These are phyloP conservation scores for Fusarium gaditjirri DNA, from an alignment of 2,329 filamentous ascomycete species.

Conservation along the genomic window DNA sequence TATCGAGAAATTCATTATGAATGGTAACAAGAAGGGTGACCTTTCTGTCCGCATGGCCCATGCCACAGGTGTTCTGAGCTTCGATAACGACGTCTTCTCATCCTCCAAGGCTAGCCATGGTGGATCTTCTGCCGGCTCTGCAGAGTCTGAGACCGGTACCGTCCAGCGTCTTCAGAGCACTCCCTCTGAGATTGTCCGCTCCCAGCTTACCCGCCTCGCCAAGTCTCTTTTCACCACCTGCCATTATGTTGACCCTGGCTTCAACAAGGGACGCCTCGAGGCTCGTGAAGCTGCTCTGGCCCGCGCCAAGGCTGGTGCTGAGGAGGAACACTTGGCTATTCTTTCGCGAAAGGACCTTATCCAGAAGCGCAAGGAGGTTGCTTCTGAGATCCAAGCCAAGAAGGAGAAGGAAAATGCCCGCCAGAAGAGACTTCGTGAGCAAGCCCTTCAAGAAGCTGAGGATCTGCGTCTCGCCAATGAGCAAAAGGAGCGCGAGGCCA, in stretches of 20 bases:
- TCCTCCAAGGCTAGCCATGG: conserved; percentile 92
- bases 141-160: conserved; percentile 83
- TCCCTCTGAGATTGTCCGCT: conserved; percentile 95
- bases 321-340: conserved; percentile 88
- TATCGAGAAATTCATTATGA: conserved; percentile 99
- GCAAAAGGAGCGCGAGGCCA: conserved; percentile 88
- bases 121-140: conserved; percentile 85
- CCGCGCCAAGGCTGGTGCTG: conserved; percentile 86
- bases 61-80: conserved; percentile 92
- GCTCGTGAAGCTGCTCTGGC: conserved; percentile 83
- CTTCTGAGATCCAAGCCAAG: conserved; percentile 86
- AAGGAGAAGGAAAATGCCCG: conserved; percentile 94
- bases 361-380: conserved; percentile 95
- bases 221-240: conserved; percentile 93
- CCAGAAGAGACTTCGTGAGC: conserved; percentile 85
- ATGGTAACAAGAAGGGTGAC: conserved; percentile 99
- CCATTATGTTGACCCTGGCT: conserved; percentile 92
- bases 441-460: conserved; percentile 90
- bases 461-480: conserved; percentile 90
- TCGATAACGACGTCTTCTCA: conserved; percentile 98
- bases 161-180: conserved; percentile 98
- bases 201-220: conserved; percentile 90
- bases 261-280: conserved; percentile 83
- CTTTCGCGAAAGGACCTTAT: conserved; percentile 90
- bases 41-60: conserved; percentile 96